A percentile compares a stretch with the other conserved stretches of the same genome.
phyloP scores from a whole-genome alignment of 768 basidiomycete genomes.

The Cyclocybe cylindracea region DNA sequence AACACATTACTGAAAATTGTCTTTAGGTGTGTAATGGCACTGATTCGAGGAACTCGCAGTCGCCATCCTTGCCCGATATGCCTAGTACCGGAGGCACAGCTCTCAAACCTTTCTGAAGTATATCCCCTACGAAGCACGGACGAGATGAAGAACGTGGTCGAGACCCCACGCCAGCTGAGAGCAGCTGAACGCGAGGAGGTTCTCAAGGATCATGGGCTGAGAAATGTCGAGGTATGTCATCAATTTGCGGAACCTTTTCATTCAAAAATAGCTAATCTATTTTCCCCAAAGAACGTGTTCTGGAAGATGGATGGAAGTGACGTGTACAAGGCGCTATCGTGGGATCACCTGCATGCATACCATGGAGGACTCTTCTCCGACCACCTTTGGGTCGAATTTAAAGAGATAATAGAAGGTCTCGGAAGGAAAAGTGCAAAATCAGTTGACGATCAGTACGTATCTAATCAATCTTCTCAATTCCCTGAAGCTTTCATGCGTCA shows the following conservation, averaged over 20 bases:
- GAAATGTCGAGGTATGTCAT: slow-evolving; percentile 22
- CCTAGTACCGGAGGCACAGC: slow-evolving; percentile 28
- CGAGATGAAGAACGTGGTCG: slow-evolving; percentile 14
- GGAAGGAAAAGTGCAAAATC: slow-evolving; percentile 14
- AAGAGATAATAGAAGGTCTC: slow-evolving; percentile 15
- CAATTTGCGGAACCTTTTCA: not conserved
- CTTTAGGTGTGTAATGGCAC: slow-evolving; percentile 38
- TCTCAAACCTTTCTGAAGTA: slow-evolving; percentile 17
- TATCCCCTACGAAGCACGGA: slow-evolving; percentile 16
- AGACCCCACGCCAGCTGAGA: slow-evolving; percentile 9
- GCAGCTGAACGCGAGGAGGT: slow-evolving; percentile 14
- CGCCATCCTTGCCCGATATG: slow-evolving; percentile 39
- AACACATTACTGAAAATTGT: not conserved
- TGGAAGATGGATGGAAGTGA: slow-evolving; percentile 33
- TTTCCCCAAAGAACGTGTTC: slow-evolving; percentile 33
- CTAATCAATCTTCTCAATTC: slow-evolving; percentile 2
- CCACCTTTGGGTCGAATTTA: slow-evolving; percentile 29
- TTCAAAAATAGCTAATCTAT: not conserved
- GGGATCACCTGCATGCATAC: slow-evolving; percentile 36
- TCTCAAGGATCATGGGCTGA: slow-evolving; percentile 19
- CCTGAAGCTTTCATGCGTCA: not conserved
- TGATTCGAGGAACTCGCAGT: slow-evolving; percentile 29
- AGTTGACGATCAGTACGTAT: slow-evolving; percentile 25
- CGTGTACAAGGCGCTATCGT: slow-evolving; percentile 32
- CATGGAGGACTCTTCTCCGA: slow-evolving; percentile 30